Base-by-base conservation (phyloP, 2,329 filamentous ascomycete species). In the Sordariomycetes sp. region DNA sequence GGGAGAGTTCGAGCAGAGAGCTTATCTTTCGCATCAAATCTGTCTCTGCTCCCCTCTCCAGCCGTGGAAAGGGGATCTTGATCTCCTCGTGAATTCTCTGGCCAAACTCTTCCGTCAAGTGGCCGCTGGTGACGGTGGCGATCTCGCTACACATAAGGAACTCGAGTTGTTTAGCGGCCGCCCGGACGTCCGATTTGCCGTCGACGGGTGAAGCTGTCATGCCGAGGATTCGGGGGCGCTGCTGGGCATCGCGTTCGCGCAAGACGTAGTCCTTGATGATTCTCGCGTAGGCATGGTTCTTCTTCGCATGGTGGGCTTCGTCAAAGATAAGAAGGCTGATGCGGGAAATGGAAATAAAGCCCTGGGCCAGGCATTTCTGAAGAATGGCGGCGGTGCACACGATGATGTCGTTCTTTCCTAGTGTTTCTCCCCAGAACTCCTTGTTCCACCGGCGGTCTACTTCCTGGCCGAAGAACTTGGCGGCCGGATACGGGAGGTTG, bases 201-300 rank as follows among this genome's bases (percentile, higher is more conserved):
- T 97, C 92, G 2, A 97, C 87, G 0, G 94, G 94, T 0, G 94
- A 97, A 8, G 94, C 94, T 1, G 94, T 99, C 93, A 97, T 97
- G 28, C 93, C 93, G 63, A 99, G 88, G 22, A 99, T 85, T 43
- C 86, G 87, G 3, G 94, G 94, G 4, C 84, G 79, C 54, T 72
- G 73, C 0, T 67, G 64, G 0, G 69, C 62, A 1, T 76, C 72
- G 1, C 69, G 64, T 34, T 78, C 74, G 2, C 78, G 71, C 1
- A 83, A 65, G 66, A 97, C 97, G 64, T 89, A 91, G 60, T 96
- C 88, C 65, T 89, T 91, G 72, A 99, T 89, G 60, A 99, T 94
- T 32, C 83, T 81, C 22, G 93, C 90, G 67, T 96, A 99, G 0
- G 90, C 81, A 66, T 99, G 94, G 56, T 91, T 88, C 69, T 93